Base-by-base conservation (phyloP, 2,329 filamentous ascomycete species). In the Botryotinia convoluta region DNA sequence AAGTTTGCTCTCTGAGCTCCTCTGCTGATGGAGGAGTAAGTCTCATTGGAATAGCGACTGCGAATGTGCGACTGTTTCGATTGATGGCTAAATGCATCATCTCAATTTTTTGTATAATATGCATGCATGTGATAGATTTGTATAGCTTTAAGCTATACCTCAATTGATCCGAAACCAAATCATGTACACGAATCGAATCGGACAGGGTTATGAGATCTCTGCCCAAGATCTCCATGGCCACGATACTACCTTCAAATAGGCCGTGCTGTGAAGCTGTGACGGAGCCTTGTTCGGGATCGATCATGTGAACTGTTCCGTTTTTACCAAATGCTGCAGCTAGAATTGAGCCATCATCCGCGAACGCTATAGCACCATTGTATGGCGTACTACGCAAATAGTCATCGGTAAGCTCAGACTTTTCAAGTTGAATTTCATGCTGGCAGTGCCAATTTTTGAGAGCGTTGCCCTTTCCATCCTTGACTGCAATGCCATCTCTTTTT, bases 341-440 rank as follows among this genome's bases (percentile, higher is more conserved):
- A 2, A 93, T 89, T 20, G 94, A 97, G 1, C 93, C 93, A 80
- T 97, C 94, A 75, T 93, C 89, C 0, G 94, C 97, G 80, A 93
- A 97, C 37, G 90, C 86, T 59, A 98, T 82, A 62, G 88, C 89
- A 22, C 92, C 93, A 73, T 89, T 79, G 7, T 59, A 71, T n/a
- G 75, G 71, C 20, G 54, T 45, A 6, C 39, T 59, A 29, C 42
- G 45, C 32, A 59, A 42, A 29, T 60, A 45, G 18, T 75, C 70
- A 39, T 77, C 77, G 29, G 74, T 39, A 79, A 87, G 83, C 32
- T 81, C 80, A 29, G 72, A 73, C 69, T 81, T 82, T 48, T 84
- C 84, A 32, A 90, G 83, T 26, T 85, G 82, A 35, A 89, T 87
- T 75, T 86, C 84, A 69, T 86, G 87, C 45, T 89, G 87, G 79